Base-by-base conservation (phyloP, 768 basidiomycete species). In the Pulveroboletus frians region DNA sequence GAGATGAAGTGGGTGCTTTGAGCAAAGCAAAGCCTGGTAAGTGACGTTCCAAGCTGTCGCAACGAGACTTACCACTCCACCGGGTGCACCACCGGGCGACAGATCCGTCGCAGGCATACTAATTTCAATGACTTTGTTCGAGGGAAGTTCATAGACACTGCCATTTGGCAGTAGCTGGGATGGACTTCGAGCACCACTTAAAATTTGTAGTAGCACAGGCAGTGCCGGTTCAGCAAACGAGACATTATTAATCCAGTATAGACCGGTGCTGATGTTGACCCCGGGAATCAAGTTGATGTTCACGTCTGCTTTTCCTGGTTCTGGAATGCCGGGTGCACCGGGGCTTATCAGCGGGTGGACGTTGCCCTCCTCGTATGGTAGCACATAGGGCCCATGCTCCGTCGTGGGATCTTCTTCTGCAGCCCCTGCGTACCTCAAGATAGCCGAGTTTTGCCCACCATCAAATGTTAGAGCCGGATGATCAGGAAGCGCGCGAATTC, bases 41-140 rank as follows among this genome's bases (percentile, higher is more conserved):
- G 18, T 10, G 31, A 37, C 23, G 2, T 17, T 18, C 4, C 13
- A 0, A 31, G 11, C 29, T 32, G 21, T 17, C 6, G 27, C 0
- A 67, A 15, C 10, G 15, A 26, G 23, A 5, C 59, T 42, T 45
- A 61, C 56, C 15, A 52, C 52, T 23, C 48, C 47, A 3, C 57
- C 58, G 21, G 36, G 0, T 5, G 58, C 51, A 15, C 55, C 58
- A 4, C 18, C 41, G 0, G n/a, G 14, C 14, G 39, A 36, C 3
- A 48, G 49, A 1, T 59, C 51, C 1, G 53, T 57, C 1, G 53
- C 55, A 34, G 52, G 55, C 5, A 79, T 68, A 15, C 67, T 69
- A 1, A 79, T 46, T 50, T 80, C 76, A 38, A 80, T 67, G 38
- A 75, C 69, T 30, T 73, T 70, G 43, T 74, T 73, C 0, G 47